Base-by-base conservation (phyloP, 2,329 filamentous ascomycete species). In the Capronia coronata region DNA sequence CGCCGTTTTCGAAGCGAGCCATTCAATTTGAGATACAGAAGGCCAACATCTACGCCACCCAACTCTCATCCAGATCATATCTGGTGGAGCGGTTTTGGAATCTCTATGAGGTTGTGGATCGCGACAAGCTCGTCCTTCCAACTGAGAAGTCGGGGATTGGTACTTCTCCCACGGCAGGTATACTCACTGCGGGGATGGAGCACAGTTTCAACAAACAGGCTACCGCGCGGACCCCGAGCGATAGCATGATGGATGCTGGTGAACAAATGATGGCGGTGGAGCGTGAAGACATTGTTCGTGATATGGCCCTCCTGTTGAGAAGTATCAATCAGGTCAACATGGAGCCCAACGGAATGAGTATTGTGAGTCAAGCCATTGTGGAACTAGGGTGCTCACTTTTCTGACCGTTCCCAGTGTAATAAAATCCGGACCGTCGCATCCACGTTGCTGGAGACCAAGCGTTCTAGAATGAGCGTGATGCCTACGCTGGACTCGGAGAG, bases 21-120 rank as follows among this genome's bases (percentile, higher is more conserved):
- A 70, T 89, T 3, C 87, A 93, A 63, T 88, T 83, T 58, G 89
- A 94, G 67, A 93, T 95, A 23, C 88, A 94, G 65, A 94, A 94
- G 64, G 86, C 87, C 5, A 94, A 94, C 65, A 86, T 95, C 32
- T 88, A 91, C 63, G 81, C 83, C 1, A 91, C 84, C 4, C 84
- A 89, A 61, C 73, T 95, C 8, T 82, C 83, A 2, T 94, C 87
- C 0, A 78, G 89, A 19, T 91, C 86, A 0, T 90, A 88, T 64
- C 81, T 91, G 49, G 87, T 94, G 0, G 87, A 94, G 65, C 84
- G 89, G 56, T 94, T 91, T 68, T 87, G 87, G 66, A 82, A 82
- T 59, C 74, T 93, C 1, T 80, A 82, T 30, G 85, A 89, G 46
- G 78, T 82, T 1, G 79, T 83, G 59, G 68, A 78, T 35, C 64